These are phyloP conservation scores for Ascochyta pisi DNA, from an alignment of 2,329 filamentous ascomycete species.

Conservation along the genomic window DNA sequence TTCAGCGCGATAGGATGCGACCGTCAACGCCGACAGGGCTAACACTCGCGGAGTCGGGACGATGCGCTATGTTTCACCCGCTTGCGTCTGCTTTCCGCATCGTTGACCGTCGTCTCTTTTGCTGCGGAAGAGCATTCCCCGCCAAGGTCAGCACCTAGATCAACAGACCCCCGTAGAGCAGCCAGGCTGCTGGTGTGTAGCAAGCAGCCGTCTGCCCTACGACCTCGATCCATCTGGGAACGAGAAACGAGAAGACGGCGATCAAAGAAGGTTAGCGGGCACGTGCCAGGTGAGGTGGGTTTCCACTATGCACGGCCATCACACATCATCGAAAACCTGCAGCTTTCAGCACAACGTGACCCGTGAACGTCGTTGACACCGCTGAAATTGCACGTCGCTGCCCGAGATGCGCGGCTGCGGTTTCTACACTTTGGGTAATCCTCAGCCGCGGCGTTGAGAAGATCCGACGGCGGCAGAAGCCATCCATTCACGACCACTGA, in stretches of 20 bases:
- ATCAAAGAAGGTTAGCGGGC: constrained; percentile 18
- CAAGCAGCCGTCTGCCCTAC: background rate
- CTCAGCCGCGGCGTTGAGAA: constrained; percentile 1
- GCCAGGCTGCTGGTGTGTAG: background rate
- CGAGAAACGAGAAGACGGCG: no score
- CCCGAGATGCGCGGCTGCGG: constrained; percentile 1
- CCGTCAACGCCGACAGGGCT: constrained; percentile 22
- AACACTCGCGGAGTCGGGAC: constrained; percentile 43
- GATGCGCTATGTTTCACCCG: constrained; percentile 46
- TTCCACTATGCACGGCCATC: constrained; percentile 30
- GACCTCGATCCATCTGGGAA: constrained; percentile 13
- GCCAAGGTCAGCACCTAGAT: constrained; percentile 12
- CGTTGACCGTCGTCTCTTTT: constrained; percentile 7
- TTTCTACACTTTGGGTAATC: constrained; percentile 1
- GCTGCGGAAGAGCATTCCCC: constrained; percentile 17
- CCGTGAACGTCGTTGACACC: constrained; percentile 5
- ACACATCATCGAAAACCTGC: constrained; percentile 23
- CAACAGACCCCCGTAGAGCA: constrained; percentile 1
- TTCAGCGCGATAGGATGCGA: constrained; percentile 20
- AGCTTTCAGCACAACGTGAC: constrained; percentile 18
- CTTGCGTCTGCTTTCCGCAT: constrained; percentile 26
- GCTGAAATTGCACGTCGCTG: constrained; percentile 2
- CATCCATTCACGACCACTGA: background rate
- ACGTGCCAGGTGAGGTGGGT: constrained; percentile 10
- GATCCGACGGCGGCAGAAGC: constrained; percentile 9